Conservation (phyloP, 495 filamentous ascomycete species). For the Lindgomyces ingoldianus region DNA sequence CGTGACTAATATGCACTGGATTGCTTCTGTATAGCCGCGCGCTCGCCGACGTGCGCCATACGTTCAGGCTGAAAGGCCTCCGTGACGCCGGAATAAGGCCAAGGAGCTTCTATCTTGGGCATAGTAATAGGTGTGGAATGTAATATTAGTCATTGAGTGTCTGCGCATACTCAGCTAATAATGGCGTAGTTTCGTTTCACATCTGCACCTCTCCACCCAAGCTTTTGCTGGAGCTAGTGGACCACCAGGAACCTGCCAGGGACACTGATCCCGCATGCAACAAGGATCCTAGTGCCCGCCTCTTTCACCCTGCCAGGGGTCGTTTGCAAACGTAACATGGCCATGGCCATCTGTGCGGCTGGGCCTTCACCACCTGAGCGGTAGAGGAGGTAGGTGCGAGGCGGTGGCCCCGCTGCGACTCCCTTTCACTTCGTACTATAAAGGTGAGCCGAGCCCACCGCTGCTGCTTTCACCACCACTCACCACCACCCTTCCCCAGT, state of each 20-base stretch:
- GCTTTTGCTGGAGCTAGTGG: slow-evolving; percentile 15
- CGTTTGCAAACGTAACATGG: slow-evolving; percentile 8
- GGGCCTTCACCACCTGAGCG: background rate
- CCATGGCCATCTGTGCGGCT: background rate
- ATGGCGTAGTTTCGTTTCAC: slow-evolving; percentile 30
- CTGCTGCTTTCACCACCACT: background rate
- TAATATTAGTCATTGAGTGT: background rate
- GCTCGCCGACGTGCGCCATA: background rate
- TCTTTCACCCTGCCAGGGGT: slow-evolving; percentile 18
- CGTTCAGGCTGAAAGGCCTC: background rate
- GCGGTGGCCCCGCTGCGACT: background rate
- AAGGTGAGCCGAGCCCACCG: background rate
- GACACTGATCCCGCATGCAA: slow-evolving; percentile 18
- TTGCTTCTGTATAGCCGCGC: background rate
- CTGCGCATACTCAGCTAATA: slow-evolving; percentile 5
- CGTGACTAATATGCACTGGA: background rate
- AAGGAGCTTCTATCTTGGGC: background rate
- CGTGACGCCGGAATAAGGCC: slow-evolving; percentile 12
- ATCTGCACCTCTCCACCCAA: slow-evolving; percentile 22
- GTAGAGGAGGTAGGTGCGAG: slow-evolving; percentile 6
- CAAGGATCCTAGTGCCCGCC: slow-evolving; percentile 20
- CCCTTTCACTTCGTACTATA: slow-evolving; percentile 5
- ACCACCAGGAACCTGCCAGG: slow-evolving; percentile 23
- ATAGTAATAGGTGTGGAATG: background rate
- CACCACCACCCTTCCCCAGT: background rate